phyloP scores from a whole-genome alignment of 1,284 basidiomycete species.

The Apiotrichum montevideense region DNA sequence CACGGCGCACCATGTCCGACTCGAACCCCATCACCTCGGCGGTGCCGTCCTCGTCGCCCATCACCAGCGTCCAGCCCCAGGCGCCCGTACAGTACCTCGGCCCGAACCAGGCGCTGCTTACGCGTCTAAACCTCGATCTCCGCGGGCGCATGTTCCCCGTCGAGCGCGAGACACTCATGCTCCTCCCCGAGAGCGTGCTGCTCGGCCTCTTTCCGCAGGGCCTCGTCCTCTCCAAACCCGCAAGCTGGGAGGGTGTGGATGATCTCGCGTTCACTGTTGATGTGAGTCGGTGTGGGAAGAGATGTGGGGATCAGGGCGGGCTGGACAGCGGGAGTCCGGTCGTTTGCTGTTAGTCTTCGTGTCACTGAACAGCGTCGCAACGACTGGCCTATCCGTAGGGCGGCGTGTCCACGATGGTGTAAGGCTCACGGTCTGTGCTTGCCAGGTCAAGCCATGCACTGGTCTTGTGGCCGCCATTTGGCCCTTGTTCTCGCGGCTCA shows the following conservation, averaged over 20 bases:
- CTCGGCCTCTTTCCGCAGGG: slow-evolving; percentile 97
- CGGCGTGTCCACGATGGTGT: too few species aligned
- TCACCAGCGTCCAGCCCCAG: slow-evolving; percentile 53
- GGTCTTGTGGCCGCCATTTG: too few species aligned
- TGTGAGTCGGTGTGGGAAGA: slow-evolving; percentile 54
- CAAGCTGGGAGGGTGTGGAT: slow-evolving; percentile 66
- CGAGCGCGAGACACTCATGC: slow-evolving; percentile 97
- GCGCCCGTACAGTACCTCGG: not conserved
- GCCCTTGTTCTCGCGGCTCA: too few species aligned
- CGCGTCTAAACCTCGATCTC: slow-evolving; percentile 83
- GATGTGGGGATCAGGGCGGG: too few species aligned
- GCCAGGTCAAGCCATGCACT: too few species aligned
- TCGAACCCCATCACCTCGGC: slow-evolving; percentile 26
- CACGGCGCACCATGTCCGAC: slow-evolving; percentile 24
- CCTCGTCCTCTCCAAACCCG: slow-evolving; percentile 82
- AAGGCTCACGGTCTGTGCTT: too few species aligned
- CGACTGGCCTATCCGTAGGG: too few species aligned
- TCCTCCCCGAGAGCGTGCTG: slow-evolving; percentile 91
- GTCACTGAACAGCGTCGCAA: too few species aligned
- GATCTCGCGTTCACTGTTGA: slow-evolving; percentile 94
- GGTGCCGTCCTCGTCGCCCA: slow-evolving; percentile 20
- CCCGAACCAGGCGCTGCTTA: slow-evolving; percentile 58
- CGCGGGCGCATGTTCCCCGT: slow-evolving; percentile 88
- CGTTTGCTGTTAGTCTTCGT: too few species aligned
- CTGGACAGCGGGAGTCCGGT: too few species aligned